Percentiles rank a stretch among this genome's conserved stretches.
Evolutionary conservation across 1,284 basidiomycete genomes (phyloP).

Genomic region (Ganoderma sp.): DNA sequence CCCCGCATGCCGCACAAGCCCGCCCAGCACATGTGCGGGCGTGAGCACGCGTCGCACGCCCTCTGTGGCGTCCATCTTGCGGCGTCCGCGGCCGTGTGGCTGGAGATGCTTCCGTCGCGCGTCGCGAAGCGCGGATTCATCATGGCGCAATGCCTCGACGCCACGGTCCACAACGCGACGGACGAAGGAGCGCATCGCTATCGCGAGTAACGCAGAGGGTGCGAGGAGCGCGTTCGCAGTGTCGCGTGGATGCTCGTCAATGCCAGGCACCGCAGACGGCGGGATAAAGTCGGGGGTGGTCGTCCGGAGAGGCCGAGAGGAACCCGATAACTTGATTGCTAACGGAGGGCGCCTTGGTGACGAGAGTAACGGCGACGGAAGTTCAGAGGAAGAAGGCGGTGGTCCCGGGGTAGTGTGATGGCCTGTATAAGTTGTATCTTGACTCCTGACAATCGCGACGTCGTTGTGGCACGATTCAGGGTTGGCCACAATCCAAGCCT

Average conservation of each 20-base stretch:
- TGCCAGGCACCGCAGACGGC: not conserved
- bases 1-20: no score
- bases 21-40: constrained; percentile 46
- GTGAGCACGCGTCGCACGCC: constrained; percentile 41
- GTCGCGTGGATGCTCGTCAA: constrained; percentile 21
- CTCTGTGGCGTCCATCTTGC: constrained; percentile 15
- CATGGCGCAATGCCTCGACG: constrained; percentile 32
- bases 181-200: constrained; percentile 42
- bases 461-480: not conserved
- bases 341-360: not conserved
- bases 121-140: constrained; percentile 35
- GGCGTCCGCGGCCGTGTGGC: constrained; percentile 14
- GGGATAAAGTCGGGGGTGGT: not conserved
- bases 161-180: constrained; percentile 35
- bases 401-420: no score
- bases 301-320: not conserved
- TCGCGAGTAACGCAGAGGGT: constrained; percentile 52
- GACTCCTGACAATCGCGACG: not conserved
- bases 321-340: not conserved
- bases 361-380: not conserved
- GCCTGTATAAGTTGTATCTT: not conserved
- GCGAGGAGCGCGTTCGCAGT: constrained; percentile 48
- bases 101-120: not conserved
- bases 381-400: not conserved
- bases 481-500: not conserved